Evolutionary conservation across 208 protist species (phyloP), one percentile per base, ranked within the genome.

Genomic region (Leishmania guyanensis): DNA sequence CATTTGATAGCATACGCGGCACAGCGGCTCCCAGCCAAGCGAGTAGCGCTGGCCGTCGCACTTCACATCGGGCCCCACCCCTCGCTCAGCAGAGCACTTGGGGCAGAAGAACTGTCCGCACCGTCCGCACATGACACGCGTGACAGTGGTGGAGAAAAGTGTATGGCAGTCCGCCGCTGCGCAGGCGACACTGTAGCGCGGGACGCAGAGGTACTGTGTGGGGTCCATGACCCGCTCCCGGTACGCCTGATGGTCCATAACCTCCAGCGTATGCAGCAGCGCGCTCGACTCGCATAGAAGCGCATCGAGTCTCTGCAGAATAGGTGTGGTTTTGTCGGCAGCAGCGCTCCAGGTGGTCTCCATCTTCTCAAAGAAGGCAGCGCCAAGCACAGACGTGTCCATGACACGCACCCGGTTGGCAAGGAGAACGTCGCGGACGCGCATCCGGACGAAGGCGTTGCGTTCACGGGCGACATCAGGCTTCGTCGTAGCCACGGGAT

Each of bases 61-160:
- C 73, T 88, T 77, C 9, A 91, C 84, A 58, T 85, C 77, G 14
- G 89, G 93, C 0, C 90, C 84, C 43, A 89, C 77, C 29, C 91
- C 93, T 12, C 75, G 68, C 58, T 92, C 86, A 8, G 62, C 80
- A 58, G 86, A 91, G 85, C 94, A 97, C 50, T 77, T 50, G 10
- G 89, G 86, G 71, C 94, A 96, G 72, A 86, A 97, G 78, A 93
- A 84, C 77, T 92, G 79, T n/a, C 94, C 94, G 77, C 94, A 96
- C 14, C 91, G 89, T 5, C 92, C 84, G 81, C 92, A 97, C 81
- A 86, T 89, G 4, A 92, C 85, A 10, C 84, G 88, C 50, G 80
- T 82, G 26, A 90, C 76, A 53, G 88, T 79, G 64, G 82, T 58
- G 16, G 77, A 86, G 77, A 96, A 95, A 50, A 74, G 10, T n/a